Evolutionary conservation across 169 alveolate species (phyloP), one percentile per base, ranked within the genome.

Genomic region (Toxoplasma gondii): DNA sequence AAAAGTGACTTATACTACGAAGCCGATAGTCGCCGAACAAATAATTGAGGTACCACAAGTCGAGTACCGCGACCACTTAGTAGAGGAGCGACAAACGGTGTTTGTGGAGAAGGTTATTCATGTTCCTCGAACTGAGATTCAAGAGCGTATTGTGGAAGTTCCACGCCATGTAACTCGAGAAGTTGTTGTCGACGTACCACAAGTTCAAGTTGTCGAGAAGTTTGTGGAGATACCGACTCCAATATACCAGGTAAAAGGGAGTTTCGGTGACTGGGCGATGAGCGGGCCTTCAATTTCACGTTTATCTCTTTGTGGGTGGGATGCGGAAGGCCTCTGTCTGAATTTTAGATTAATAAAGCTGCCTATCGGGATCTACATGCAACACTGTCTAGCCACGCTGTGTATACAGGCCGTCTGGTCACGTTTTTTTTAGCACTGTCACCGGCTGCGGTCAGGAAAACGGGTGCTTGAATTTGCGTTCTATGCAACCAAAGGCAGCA

Each of bases 141-240:
- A 83, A 1, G 93, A 92, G 34, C 54, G 95, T 27, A 34, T 92
- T 22, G 49, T n/a, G 34, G 92, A 84, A 7, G 49, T 92, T n/a
- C 92, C 95, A 38, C 86, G 86, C 27, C 82, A 49, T 54, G 38
- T 92, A 4, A 84, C 88, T 34, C 31, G 38, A 86, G 95, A 92
- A 45, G 78, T 64, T 1, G 7, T 69, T 34, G 83, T 91, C 12
- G 80, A 67, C 0, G 95, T 92, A 0, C 95, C 95, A 2, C 95
- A 92, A 81, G 88, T 92, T 1, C 94, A 92, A 34, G 54, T 81
- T 45, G 80, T 82, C 27, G 94, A 92, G 82, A 86, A 90, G n/a
- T 78, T 90, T 17, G 94, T 92, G 36, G 94, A 92, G 80, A 88
- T 92, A 1, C 92, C 94, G 24, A 83, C 92, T 7, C 43, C 92